Percentiles rank a stretch among this genome's conserved stretches.
These are phyloP conservation scores for Metschnikowia henanensis DNA, from an alignment of 805 yeast genomes.

Conservation along the genomic window DNA sequence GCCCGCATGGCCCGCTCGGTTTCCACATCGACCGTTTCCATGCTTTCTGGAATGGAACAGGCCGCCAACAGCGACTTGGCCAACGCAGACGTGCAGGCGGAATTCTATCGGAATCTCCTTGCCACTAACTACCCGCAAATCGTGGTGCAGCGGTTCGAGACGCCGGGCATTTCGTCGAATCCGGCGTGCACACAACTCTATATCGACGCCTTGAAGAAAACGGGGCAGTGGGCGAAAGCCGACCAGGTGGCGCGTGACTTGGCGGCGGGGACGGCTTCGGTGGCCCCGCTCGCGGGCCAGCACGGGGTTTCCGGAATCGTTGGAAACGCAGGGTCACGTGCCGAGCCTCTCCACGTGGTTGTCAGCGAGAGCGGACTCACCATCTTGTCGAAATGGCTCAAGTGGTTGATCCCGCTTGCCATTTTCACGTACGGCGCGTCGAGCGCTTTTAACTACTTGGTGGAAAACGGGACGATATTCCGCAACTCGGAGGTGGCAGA, in stretches of 20 bases:
- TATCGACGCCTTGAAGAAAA: constrained; percentile 73
- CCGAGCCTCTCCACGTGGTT: constrained; percentile 92
- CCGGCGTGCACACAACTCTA: constrained; percentile 79
- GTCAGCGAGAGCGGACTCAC: constrained; percentile 83
- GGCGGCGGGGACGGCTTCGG: constrained; percentile 7
- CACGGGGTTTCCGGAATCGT: constrained; percentile 26
- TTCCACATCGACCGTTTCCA: constrained; percentile 27
- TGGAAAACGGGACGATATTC: constrained; percentile 81
- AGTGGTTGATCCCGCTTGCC: constrained; percentile 84
- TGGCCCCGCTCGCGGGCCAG: constrained; percentile 9
- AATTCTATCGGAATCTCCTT: constrained; percentile 73
- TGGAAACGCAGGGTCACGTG: constrained; percentile 56
- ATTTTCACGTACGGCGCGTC: constrained; percentile 79
- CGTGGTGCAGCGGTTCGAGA: constrained; percentile 91
- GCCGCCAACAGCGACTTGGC: constrained; percentile 76
- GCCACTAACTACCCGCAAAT: constrained; percentile 91
- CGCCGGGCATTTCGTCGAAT: constrained; percentile 86
- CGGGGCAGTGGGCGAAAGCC: constrained; percentile 79
- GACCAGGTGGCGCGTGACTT: constrained; percentile 57
- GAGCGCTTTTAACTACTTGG: constrained; percentile 71
- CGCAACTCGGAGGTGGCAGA: constrained; percentile 72
- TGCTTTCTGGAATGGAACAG: constrained; percentile 60
- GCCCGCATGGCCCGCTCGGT: constrained; percentile 11
- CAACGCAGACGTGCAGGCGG: constrained; percentile 76
- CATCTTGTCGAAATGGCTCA: constrained; percentile 80